These are phyloP conservation scores for Westerdykella ornata DNA, from an alignment of 2,329 filamentous ascomycete genomes.

Conservation along the genomic window DNA sequence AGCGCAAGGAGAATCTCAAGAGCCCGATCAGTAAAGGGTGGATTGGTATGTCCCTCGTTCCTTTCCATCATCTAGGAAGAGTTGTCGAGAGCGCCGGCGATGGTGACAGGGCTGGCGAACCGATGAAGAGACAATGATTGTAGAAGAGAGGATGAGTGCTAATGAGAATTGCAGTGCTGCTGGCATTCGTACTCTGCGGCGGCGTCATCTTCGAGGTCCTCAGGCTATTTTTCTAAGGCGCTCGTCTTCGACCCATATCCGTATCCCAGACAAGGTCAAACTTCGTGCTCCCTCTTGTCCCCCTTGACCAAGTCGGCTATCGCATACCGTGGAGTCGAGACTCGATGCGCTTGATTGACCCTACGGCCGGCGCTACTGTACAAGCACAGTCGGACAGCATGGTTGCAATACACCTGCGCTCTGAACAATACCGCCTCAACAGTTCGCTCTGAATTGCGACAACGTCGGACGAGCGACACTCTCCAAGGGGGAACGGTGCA, in stretches of 20 bases:
- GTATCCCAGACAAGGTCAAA: too few species aligned
- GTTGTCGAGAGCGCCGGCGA: neutral
- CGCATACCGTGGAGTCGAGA: too few species aligned
- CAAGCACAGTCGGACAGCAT: too few species aligned
- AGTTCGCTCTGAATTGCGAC: too few species aligned
- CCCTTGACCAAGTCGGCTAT: too few species aligned
- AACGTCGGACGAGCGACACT: too few species aligned
- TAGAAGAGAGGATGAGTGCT: neutral
- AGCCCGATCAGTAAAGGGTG: conserved; percentile 51
- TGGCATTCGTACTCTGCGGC: conserved; percentile 58
- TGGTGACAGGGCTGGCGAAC: neutral
- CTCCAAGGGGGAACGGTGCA: too few species aligned
- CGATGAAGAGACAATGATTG: neutral
- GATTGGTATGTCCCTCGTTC: conserved; percentile 48
- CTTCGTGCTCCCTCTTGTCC: too few species aligned
- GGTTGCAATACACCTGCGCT: too few species aligned
- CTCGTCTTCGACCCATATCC: neutral
- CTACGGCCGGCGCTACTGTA: too few species aligned
- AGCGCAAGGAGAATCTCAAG: conserved; percentile 50
- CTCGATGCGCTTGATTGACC: too few species aligned
- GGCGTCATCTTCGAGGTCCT: conserved; percentile 54
- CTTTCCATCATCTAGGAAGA: neutral
- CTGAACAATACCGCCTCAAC: too few species aligned
- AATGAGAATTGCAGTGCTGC: conserved; percentile 41
- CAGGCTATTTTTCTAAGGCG: conserved; percentile 40